Evolutionary conservation across 371 early-diverging fungal genomes (phyloP).

Genomic region (Apophysomyces elegans): DNA sequence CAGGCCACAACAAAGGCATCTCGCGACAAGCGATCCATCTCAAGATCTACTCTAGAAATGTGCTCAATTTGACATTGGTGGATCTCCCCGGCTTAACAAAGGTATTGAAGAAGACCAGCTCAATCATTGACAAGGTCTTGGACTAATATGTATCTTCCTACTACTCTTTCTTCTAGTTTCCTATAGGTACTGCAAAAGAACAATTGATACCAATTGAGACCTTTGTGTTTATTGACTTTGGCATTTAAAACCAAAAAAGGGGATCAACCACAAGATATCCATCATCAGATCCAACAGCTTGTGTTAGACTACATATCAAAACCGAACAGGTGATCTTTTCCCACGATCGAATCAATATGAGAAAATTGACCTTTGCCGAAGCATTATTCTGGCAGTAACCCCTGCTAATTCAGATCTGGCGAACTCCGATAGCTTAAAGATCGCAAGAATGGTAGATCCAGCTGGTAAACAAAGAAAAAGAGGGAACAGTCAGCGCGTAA

Average conservation of each 20-base stretch:
- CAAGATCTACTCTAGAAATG: constrained; percentile 82
- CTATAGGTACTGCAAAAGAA: constrained; percentile 14
- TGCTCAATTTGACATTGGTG: constrained; percentile 88
- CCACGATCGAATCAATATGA: not conserved
- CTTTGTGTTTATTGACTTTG: no score
- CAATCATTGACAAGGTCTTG: no score
- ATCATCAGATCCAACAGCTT: constrained; percentile 82
- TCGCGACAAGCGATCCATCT: constrained; percentile 86
- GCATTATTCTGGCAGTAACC: constrained; percentile 92
- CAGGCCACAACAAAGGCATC: constrained; percentile 87
- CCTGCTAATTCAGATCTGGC: constrained; percentile 92
- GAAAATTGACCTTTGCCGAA: constrained; percentile 27
- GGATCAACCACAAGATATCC: constrained; percentile 90
- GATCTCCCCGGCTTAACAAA: constrained; percentile 95
- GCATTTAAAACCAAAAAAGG: constrained; percentile 33
- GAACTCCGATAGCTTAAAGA: constrained; percentile 93
- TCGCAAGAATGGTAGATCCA: constrained; percentile 91
- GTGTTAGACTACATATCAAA: constrained; percentile 86
- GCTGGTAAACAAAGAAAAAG: constrained; percentile 49
- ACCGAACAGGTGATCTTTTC: constrained; percentile 68
- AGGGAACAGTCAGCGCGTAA: not conserved
- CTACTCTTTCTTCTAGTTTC: not conserved
- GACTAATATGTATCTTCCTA: no score
- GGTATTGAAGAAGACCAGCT: constrained; percentile 29
- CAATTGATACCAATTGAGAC: not conserved